Evolutionary conservation across 768 basidiomycete genomes (phyloP).

Genomic region (Phaeotremella skinneri): DNA sequence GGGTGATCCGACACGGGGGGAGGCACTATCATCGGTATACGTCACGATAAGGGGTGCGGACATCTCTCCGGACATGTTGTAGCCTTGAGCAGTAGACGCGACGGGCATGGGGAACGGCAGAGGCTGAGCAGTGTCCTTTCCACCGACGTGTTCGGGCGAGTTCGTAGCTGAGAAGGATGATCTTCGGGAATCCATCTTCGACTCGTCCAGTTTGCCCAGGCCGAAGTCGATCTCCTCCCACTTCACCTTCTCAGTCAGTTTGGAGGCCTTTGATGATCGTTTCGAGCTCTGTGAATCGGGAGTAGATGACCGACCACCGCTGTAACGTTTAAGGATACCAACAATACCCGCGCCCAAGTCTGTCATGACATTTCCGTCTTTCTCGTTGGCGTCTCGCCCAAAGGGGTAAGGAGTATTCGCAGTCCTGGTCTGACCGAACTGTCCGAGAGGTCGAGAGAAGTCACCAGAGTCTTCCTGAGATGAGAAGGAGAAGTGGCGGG

Average conservation of each 20-base stretch:
- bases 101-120: conserved; percentile 16
- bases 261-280: conserved; percentile 3
- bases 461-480: conserved; percentile 33
- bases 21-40: conserved; percentile 7
- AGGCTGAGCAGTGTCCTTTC: conserved; percentile 5
- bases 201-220: conserved; percentile 47
- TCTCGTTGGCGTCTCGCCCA: conserved; percentile 43
- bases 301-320: background rate
- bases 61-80: conserved; percentile 8
- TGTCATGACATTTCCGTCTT: conserved; percentile 28
- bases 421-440: background rate
- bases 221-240: conserved; percentile 53
- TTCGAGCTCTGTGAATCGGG: background rate
- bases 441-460: conserved; percentile 12
- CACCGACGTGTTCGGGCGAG: conserved; percentile 1
- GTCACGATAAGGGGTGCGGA: conserved; percentile 9
- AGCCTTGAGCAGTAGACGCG: conserved; percentile 8
- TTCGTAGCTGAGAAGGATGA: conserved; percentile 26
- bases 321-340: conserved; percentile 27
- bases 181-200: conserved; percentile 10
- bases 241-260: conserved; percentile 30
- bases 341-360: conserved; percentile 17
- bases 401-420: conserved; percentile 32
- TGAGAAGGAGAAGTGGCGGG: conserved; percentile 43
- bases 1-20: conserved; percentile 31